Conservation (phyloP, 2,329 filamentous ascomycete genomes). For the Botryotinia calthae region DNA sequence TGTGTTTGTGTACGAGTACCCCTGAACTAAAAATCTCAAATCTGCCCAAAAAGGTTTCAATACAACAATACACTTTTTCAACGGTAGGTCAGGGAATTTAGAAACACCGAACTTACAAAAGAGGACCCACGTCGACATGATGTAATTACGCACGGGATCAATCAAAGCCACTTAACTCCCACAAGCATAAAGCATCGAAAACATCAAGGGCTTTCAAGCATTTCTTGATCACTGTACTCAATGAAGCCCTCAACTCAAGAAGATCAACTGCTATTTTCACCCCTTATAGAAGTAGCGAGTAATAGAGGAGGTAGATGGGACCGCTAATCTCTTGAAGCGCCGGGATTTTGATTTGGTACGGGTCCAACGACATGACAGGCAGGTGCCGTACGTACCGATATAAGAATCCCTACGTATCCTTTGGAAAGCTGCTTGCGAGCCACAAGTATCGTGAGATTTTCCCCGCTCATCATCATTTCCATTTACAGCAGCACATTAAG, state of each 20-base stretch:
- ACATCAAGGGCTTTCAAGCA: not conserved
- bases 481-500: not conserved
- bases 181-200: constrained; percentile 5
- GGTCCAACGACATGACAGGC: not conserved
- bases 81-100: not conserved
- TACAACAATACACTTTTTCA: not conserved
- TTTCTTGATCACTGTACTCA: not conserved
- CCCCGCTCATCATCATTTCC: constrained; percentile 9
- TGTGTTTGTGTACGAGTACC: constrained; percentile 6
- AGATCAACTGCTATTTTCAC: not conserved
- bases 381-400: not conserved
- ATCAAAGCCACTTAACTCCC: not conserved
- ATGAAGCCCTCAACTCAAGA: not conserved
- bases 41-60: not conserved
- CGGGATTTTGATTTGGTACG: not conserved
- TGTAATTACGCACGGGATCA: constrained; percentile 14
- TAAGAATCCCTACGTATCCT: not conserved
- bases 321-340: constrained; percentile 13
- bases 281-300: not conserved
- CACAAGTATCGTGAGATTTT: constrained; percentile 9
- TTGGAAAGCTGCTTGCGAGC: not conserved
- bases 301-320: not conserved
- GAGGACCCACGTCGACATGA: constrained; percentile 8
- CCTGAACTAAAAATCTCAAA: constrained; percentile 10
- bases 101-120: constrained; percentile 6